A percentile compares a stretch with the other conserved stretches of the same genome.
These are phyloP conservation scores for Anthoceros angustus DNA, from an alignment of 225 moss, liverwort and hornwort genomes.

Conservation along the genomic window DNA sequence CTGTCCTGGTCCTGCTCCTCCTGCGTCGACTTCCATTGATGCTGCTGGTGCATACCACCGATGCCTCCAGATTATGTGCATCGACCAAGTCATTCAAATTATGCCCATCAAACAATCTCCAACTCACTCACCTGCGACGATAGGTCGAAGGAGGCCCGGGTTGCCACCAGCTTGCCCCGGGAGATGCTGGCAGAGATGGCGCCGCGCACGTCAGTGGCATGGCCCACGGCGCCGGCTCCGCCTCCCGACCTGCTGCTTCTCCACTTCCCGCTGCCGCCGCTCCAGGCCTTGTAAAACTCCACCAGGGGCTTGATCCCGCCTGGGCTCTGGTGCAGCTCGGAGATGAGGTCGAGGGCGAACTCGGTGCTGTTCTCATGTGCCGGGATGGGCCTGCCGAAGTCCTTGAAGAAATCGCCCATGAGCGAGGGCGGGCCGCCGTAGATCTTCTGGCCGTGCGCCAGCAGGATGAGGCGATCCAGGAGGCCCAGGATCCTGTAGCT, in stretches of 20 bases:
- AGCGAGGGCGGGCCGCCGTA: slow-evolving; percentile 50
- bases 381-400: slow-evolving; percentile 44
- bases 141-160: slow-evolving; percentile 24
- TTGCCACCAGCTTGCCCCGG: slow-evolving; percentile 31
- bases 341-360: slow-evolving; percentile 61
- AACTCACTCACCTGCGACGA: neutral
- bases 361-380: slow-evolving; percentile 54
- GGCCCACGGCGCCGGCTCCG: neutral
- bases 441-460: slow-evolving; percentile 61
- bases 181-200: slow-evolving; percentile 15
- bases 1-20: slow-evolving; percentile 19
- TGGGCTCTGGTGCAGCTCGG: slow-evolving; percentile 38
- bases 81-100: too few species aligned
- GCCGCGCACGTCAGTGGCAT: slow-evolving; percentile 23
- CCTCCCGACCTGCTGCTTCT: neutral
- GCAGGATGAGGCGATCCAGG: slow-evolving; percentile 51
- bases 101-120: too few species aligned
- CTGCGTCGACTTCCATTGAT: neutral
- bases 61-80: neutral
- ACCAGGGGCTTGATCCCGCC: slow-evolving; percentile 71
- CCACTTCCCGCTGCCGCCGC: neutral
- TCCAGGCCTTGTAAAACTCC: slow-evolving; percentile 39
- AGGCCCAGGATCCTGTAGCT: slow-evolving; percentile 74
- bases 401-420: slow-evolving; percentile 48
- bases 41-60: neutral